A percentile compares a stretch with the other conserved stretches of the same genome.
phyloP scores from a whole-genome alignment of 306 rosid species.

The Begonia fuchsioides region DNA sequence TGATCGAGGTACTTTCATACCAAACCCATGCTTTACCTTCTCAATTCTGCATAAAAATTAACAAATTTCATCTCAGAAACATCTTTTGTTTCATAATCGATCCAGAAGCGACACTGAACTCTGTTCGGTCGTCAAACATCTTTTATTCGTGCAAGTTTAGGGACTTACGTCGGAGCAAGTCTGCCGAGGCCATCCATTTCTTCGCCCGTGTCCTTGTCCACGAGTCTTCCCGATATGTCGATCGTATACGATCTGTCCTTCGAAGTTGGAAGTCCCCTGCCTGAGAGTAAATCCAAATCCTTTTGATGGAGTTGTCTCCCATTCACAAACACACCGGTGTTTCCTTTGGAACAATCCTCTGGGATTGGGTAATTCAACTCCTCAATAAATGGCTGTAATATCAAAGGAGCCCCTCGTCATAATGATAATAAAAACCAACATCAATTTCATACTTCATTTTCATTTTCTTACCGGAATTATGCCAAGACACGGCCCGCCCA shows the following conservation, averaged over 20 bases:
- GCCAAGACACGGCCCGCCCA: constrained; percentile 90
- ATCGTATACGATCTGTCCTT: constrained; percentile 55
- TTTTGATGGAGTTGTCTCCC: constrained; percentile 82
- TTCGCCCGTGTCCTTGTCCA: constrained; percentile 76
- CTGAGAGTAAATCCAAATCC: constrained; percentile 66
- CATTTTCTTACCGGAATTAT: constrained; percentile 72
- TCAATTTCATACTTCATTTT: constrained; percentile 1
- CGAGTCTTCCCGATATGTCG: constrained; percentile 76
- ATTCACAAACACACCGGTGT: constrained; percentile 59
- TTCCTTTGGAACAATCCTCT: constrained; percentile 70
- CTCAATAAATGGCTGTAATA: constrained; percentile 81
- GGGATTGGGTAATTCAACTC: constrained; percentile 73
- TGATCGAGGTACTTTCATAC: constrained; percentile 69
- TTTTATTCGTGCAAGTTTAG: not conserved
- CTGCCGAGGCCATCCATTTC: constrained; percentile 87
- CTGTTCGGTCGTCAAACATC: too few relatives aligned
- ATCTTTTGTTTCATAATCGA: too few relatives aligned
- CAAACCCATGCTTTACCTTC: constrained; percentile 85
- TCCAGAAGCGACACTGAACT: too few relatives aligned
- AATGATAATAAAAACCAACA: constrained; percentile 1
- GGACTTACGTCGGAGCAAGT: constrained; percentile 94
- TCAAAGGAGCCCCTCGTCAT: constrained; percentile 11
- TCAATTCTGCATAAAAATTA: constrained; percentile 50
- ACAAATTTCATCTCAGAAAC: too few relatives aligned
- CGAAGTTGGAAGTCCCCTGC: constrained; percentile 72